Evolutionary conservation across 2,329 filamentous ascomycete species (phyloP), one percentile per base, ranked within the genome.

Genomic region (Colletotrichum destructivum): DNA sequence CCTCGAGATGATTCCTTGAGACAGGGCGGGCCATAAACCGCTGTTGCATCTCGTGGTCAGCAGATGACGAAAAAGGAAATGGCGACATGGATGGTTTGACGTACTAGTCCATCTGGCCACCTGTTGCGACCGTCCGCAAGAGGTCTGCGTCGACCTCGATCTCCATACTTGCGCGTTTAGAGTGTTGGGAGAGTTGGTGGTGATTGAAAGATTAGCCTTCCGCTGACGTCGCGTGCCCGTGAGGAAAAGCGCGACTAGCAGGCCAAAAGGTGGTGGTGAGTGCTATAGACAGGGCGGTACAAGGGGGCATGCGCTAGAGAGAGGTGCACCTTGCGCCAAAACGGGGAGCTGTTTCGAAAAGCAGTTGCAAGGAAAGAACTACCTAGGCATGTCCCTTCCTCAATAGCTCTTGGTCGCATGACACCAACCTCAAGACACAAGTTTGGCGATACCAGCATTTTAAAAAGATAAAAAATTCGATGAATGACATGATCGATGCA

Each of bases 11-110:
- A 96, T 84, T 42, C 88, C 88, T 76, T 88, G 87, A 60, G 94
- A 86, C 76, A 94, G 86, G 69, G 83, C 83, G 44, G 91, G 91
- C 93, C 93, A 96, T 79, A 88, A 87, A 69, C 88, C 86, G 78
- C 93, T 95, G 12, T 38, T 54, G 80, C 74, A 77, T 78, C 77
- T 74, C 71, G 72, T 59, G 69, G 74, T 77, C 69, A 78, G 78
- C 71, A 60, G 70, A 56, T 46, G 61, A 61, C 62, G 46, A 75
- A 65, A 67, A 59, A 69, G 72, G 62, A 74, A 31, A 40, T 9
- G n/a, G 26, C 4, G 51, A 49, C 21, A 61, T 31, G 38, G 40
- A 51, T 38, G 31, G 21, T 13, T 31, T 44, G 73, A 78, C 88
- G 81, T 82, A 91, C 90, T 85, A 86, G 77, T 90, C 86, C 74